Conservation (phyloP, 2,329 filamentous ascomycete species). For the Ophiostoma novo-ulmi region DNA sequence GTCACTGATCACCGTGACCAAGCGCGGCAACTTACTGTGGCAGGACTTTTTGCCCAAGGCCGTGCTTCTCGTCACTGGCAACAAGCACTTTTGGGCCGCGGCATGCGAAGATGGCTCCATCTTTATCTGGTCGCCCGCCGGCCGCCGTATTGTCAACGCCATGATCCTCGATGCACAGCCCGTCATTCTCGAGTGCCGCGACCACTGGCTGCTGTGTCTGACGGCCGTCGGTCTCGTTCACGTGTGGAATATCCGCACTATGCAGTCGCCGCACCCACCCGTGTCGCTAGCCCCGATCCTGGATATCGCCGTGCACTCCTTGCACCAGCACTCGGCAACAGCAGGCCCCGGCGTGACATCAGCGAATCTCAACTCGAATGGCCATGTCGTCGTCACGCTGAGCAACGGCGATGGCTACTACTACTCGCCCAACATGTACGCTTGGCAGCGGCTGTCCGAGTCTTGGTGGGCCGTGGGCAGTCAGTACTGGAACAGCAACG, state of each 20-base stretch:
- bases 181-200: slow-evolving; percentile 85
- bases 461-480: slow-evolving; percentile 97
- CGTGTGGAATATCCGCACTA: slow-evolving; percentile 85
- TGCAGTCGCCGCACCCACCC: slow-evolving; percentile 81
- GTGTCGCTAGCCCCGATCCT: slow-evolving; percentile 83
- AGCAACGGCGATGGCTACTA: slow-evolving; percentile 92
- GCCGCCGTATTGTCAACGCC: slow-evolving; percentile 76
- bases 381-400: slow-evolving; percentile 80
- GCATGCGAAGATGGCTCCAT: slow-evolving; percentile 89
- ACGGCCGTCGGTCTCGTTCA: slow-evolving; percentile 84
- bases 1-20: slow-evolving; percentile 74
- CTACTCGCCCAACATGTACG: slow-evolving; percentile 78
- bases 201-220: slow-evolving; percentile 84
- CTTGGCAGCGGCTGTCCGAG: slow-evolving; percentile 94
- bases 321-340: slow-evolving; percentile 70
- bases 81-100: slow-evolving; percentile 83
- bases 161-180: slow-evolving; percentile 87
- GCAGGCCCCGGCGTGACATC: slow-evolving; percentile 81
- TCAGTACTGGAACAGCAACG: slow-evolving; percentile 98
- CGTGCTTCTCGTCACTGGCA: slow-evolving; percentile 86
- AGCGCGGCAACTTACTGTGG: slow-evolving; percentile 78
- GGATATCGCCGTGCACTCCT: slow-evolving; percentile 74
- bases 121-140: slow-evolving; percentile 88
- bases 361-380: slow-evolving; percentile 82
- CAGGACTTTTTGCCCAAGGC: slow-evolving; percentile 86